Conservation (phyloP, 495 filamentous ascomycete genomes). For the Cairneyella variabilis region DNA sequence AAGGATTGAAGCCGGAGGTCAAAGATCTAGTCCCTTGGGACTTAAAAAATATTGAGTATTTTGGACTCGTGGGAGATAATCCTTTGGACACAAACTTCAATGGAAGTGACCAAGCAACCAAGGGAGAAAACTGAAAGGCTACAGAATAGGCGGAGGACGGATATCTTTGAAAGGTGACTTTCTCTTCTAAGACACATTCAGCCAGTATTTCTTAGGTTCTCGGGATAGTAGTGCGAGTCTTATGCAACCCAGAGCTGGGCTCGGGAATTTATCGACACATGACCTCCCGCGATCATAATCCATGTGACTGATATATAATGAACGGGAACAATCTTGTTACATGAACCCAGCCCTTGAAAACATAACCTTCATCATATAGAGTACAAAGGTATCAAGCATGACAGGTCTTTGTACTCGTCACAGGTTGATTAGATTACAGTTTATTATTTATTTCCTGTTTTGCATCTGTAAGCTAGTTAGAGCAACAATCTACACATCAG, state of each 20-base stretch:
- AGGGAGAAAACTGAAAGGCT: neutral
- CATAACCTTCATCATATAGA: neutral
- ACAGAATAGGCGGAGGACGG: conserved; percentile 2
- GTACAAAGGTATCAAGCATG: too few species aligned
- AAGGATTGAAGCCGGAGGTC: conserved; percentile 8
- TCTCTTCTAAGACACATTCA: conserved; percentile 9
- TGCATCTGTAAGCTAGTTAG: too few species aligned
- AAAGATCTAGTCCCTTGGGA: conserved; percentile 11
- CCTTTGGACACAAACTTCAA: conserved; percentile 6
- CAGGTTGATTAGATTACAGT: too few species aligned
- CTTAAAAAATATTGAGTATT: conserved; percentile 4
- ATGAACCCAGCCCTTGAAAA: neutral
- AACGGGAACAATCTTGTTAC: neutral
- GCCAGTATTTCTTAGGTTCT: too few species aligned
- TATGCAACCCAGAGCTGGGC: conserved; percentile 9
- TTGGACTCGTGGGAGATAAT: conserved; percentile 13
- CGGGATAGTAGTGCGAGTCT: too few species aligned
- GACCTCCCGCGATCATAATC: neutral
- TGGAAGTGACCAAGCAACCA: neutral
- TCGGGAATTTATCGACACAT: conserved; percentile 1
- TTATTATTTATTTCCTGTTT: too few species aligned
- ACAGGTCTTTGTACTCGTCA: too few species aligned
- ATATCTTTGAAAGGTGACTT: neutral
- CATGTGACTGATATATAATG: neutral
- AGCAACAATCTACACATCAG: too few species aligned